These are phyloP conservation scores for Diaporthe sp. DNA, from an alignment of 2,329 filamentous ascomycete species.

Conservation along the genomic window DNA sequence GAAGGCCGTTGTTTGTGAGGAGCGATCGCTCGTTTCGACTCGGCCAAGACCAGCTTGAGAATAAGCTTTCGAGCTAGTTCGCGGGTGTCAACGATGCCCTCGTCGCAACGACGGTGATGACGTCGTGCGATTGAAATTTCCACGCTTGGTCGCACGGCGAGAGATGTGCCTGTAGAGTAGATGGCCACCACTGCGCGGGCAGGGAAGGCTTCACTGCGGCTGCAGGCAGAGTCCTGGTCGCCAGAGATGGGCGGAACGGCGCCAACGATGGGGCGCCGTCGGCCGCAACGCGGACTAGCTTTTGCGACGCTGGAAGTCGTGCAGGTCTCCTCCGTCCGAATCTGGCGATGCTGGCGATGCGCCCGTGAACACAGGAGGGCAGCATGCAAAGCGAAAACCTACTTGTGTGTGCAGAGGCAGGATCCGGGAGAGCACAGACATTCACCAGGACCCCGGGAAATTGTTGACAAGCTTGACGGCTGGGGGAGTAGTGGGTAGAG, in stretches of 20 bases:
- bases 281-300: background rate
- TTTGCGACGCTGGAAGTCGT: background rate
- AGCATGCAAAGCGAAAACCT: background rate
- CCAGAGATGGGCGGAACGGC: slow-evolving; percentile 2
- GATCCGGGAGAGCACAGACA: slow-evolving; percentile 34
- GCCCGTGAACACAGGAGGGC: background rate
- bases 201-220: background rate
- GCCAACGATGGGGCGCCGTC: background rate
- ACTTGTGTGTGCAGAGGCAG: background rate
- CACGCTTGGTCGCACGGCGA: background rate
- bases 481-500: slow-evolving; percentile 25
- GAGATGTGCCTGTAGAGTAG: background rate
- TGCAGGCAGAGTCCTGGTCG: slow-evolving; percentile 31
- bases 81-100: slow-evolving; percentile 13
- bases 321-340: background rate
- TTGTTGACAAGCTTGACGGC: slow-evolving; percentile 32
- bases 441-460: slow-evolving; percentile 26
- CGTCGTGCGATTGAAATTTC: slow-evolving; percentile 8
- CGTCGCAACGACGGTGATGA: background rate
- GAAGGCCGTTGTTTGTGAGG: slow-evolving; percentile 1
- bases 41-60: slow-evolving; percentile 17
- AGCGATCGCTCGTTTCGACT: background rate
- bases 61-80: slow-evolving; percentile 24
- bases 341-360: background rate
- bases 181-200: slow-evolving; percentile 2